Percentiles rank a stretch among this genome's conserved stretches.
Conservation (phyloP, 768 basidiomycete genomes). For the Melanogaster broomeanus region DNA sequence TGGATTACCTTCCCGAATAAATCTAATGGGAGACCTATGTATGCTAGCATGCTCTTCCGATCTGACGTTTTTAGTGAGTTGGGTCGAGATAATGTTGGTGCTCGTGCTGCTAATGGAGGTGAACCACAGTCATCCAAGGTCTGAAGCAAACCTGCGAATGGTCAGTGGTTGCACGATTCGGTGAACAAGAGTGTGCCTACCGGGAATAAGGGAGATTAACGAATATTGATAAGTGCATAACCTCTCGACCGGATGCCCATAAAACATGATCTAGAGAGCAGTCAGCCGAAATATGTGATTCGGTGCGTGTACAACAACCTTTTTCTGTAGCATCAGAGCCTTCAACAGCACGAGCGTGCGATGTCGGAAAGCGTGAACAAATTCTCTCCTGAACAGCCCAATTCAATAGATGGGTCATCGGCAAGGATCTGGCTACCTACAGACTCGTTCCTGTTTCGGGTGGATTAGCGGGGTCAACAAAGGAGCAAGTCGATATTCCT, state of each 20-base stretch:
- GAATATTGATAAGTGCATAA: constrained; percentile 98
- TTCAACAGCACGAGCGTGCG: constrained; percentile 93
- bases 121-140: constrained; percentile 90
- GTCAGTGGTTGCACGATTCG: constrained; percentile 5
- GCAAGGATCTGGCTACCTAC: constrained; percentile 39
- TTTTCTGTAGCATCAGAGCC: constrained; percentile 89
- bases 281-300: constrained; percentile 10
- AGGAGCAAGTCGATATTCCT: background rate
- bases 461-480: constrained; percentile 7
- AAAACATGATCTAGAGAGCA: constrained; percentile 83
- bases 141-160: constrained; percentile 71
- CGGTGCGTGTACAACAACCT: constrained; percentile 50
- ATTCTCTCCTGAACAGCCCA: constrained; percentile 64
- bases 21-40: constrained; percentile 91
- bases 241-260: constrained; percentile 92
- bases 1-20: constrained; percentile 80
- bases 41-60: constrained; percentile 86
- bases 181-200: constrained; percentile 35
- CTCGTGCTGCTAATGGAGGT: constrained; percentile 67
- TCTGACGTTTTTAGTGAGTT: constrained; percentile 88
- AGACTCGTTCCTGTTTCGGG: constrained; percentile 62
- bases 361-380: constrained; percentile 93
- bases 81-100: constrained; percentile 65
- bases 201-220: constrained; percentile 89
- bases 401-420: background rate